phyloP scores from a whole-genome alignment of 2,329 filamentous ascomycete species.

The Sporothrix phasma region DNA sequence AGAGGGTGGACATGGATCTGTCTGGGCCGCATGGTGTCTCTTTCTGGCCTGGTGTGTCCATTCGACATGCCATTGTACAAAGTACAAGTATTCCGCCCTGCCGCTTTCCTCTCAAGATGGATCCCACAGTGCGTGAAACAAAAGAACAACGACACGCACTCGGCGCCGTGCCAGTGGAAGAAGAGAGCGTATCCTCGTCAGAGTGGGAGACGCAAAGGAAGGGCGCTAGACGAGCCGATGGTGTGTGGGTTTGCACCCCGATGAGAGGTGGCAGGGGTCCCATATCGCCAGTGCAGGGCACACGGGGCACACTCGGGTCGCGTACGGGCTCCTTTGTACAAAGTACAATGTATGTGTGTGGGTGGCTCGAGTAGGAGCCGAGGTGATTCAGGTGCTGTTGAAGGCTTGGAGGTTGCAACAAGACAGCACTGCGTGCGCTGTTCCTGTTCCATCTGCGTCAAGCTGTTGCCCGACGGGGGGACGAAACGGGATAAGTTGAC shows the following conservation, averaged over 20 bases:
- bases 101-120: too few species aligned
- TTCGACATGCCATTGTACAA: background rate
- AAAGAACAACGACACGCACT: background rate
- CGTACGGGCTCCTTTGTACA: too few species aligned
- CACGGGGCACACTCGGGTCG: background rate
- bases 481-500: background rate
- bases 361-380: too few species aligned
- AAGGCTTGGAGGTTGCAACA: background rate
- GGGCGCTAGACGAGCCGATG: conserved; percentile 5
- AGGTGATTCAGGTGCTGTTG: background rate
- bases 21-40: background rate
- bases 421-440: background rate
- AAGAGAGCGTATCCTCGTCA: background rate
- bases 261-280: background rate
- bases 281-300: conserved; percentile 3
- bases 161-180: background rate
- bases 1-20: background rate
- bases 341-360: too few species aligned
- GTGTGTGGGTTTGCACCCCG: conserved; percentile 9
- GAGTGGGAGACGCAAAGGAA: background rate
- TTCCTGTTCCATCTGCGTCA: background rate
- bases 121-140: too few species aligned
- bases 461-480: background rate
- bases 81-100: too few species aligned
- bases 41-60: background rate